These are phyloP conservation scores for Chrysanthemum seticuspe DNA, from an alignment of 129 eudicot genomes.

Conservation along the genomic window DNA sequence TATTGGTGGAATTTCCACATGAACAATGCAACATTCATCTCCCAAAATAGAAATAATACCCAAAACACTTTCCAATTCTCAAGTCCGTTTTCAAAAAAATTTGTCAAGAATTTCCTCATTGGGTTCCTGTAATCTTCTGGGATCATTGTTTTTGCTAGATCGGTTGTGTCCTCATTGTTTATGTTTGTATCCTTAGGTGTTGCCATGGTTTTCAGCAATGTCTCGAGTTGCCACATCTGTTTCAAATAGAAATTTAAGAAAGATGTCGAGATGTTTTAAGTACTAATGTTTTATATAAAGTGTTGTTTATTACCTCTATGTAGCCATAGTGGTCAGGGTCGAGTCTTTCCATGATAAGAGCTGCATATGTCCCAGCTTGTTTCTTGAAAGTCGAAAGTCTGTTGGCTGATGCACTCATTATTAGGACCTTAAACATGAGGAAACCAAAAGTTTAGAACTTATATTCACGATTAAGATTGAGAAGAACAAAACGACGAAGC, in stretches of 20 bases:
- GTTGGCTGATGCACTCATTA: conserved; percentile 97
- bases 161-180: conserved; percentile 34
- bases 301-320: conserved; percentile 65
- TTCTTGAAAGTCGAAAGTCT: conserved; percentile 73
- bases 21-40: conserved; percentile 53
- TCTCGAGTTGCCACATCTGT: conserved; percentile 99
- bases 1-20: conserved; percentile 58
- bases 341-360: conserved; percentile 91
- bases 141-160: conserved; percentile 87
- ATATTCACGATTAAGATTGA: background rate
- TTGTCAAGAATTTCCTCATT: conserved; percentile 38
- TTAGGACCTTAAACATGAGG: conserved; percentile 56
- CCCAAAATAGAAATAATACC: conserved; percentile 53
- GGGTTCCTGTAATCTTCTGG: conserved; percentile 60
- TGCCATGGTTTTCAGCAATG: conserved; percentile 68
- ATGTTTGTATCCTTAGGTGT: conserved; percentile 37
- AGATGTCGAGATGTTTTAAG: background rate
- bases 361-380: conserved; percentile 80
- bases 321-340: conserved; percentile 88
- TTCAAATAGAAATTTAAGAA: conserved; percentile 3
- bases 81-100: conserved; percentile 40
- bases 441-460: conserved; percentile 18
- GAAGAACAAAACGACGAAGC: background rate
- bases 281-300: background rate
- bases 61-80: conserved; percentile 83